Conservation (phyloP, 805 yeast species). For the Myxozyma monticola region DNA sequence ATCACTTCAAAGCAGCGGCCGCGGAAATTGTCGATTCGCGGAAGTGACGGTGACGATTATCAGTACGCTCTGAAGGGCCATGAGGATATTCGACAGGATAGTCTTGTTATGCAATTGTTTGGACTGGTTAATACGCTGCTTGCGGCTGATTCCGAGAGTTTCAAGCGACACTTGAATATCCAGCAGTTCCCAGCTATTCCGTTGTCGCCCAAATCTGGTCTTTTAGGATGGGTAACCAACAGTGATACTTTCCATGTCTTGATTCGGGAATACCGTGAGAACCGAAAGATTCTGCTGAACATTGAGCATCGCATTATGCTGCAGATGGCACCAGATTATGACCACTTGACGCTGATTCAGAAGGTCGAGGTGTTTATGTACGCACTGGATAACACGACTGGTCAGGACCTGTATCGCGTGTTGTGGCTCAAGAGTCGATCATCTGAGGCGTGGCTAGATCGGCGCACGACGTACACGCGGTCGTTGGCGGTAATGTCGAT, state of each 20-base stretch:
- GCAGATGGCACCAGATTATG: slow-evolving; percentile 98
- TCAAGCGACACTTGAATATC: slow-evolving; percentile 90
- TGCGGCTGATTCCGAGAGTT: slow-evolving; percentile 89
- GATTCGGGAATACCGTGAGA: slow-evolving; percentile 88
- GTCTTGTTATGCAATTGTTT: slow-evolving; percentile 94
- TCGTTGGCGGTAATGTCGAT: slow-evolving; percentile 98
- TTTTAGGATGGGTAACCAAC: slow-evolving; percentile 96
- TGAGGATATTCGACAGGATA: slow-evolving; percentile 97
- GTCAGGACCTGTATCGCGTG: slow-evolving; percentile 93
- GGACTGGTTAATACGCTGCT: slow-evolving; percentile 91
- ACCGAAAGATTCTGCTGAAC: slow-evolving; percentile 81
- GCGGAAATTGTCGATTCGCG: slow-evolving; percentile 72
- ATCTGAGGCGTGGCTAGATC: slow-evolving; percentile 96
- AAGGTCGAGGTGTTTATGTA: slow-evolving; percentile 96
- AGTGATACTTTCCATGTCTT: slow-evolving; percentile 94
- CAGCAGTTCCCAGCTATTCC: slow-evolving; percentile 94
- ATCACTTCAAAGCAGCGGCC: slow-evolving; percentile 97
- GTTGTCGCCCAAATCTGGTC: slow-evolving; percentile 93
- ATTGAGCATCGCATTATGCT: slow-evolving; percentile 94
- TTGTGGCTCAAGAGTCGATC: slow-evolving; percentile 95
- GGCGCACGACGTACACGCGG: slow-evolving; percentile 93
- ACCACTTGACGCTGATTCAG: slow-evolving; percentile 79
- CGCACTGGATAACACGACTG: slow-evolving; percentile 91
- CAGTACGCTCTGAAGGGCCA: slow-evolving; percentile 86
- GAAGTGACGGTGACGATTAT: slow-evolving; percentile 90